Evolutionary conservation across 2,329 filamentous ascomycete species (phyloP).

Genomic region (Xylaria sp.): DNA sequence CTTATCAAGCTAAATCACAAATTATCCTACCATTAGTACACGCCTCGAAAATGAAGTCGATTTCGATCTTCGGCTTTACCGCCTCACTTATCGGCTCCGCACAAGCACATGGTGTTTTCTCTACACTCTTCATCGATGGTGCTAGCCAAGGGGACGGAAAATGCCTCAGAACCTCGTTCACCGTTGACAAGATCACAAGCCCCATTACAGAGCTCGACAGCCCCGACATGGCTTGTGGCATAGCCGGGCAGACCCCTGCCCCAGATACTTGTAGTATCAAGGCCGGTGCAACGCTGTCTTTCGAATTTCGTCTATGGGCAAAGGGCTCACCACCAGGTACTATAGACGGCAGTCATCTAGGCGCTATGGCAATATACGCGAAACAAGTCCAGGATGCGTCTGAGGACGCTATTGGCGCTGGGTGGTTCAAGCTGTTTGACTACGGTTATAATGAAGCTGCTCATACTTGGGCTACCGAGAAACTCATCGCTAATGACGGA

Average conservation of each 20-base stretch:
- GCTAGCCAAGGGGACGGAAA: conserved; percentile 16
- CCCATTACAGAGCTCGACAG: conserved; percentile 23
- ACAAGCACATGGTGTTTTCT: conserved; percentile 22
- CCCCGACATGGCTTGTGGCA: conserved; percentile 22
- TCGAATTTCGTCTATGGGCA: conserved; percentile 24
- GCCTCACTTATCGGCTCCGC: neutral
- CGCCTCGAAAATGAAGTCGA: conserved; percentile 3
- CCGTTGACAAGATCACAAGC: conserved; percentile 10
- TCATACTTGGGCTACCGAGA: conserved; percentile 33
- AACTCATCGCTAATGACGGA: conserved; percentile 52
- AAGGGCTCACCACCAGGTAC: conserved; percentile 14
- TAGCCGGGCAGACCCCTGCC: conserved; percentile 12
- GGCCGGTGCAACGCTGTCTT: conserved; percentile 19
- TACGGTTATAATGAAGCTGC: conserved; percentile 36
- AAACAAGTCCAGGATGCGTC: neutral
- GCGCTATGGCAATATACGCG: conserved; percentile 27
- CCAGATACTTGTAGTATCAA: conserved; percentile 10
- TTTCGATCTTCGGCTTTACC: neutral
- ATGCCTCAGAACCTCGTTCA: conserved; percentile 21
- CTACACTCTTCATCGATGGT: conserved; percentile 24
- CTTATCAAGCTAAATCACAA: too few species aligned
- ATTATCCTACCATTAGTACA: neutral
- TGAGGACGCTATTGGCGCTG: conserved; percentile 9
- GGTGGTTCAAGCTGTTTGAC: conserved; percentile 29
- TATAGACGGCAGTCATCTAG: conserved; percentile 19